phyloP scores from a whole-genome alignment of 2,329 filamentous ascomycete genomes.

The Fusarium sambucinum region DNA sequence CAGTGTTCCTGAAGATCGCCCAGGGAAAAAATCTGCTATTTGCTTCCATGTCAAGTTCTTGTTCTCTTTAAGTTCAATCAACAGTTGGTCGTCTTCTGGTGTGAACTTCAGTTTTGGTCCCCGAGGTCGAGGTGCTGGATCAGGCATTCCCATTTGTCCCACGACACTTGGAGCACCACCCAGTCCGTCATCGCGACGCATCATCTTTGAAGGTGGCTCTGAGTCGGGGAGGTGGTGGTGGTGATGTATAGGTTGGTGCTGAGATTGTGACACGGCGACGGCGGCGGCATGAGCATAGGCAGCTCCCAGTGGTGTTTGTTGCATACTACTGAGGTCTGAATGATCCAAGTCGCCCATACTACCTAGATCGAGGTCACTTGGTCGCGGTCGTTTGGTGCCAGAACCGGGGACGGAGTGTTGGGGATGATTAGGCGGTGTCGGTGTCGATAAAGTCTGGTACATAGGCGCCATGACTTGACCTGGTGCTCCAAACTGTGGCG shows the following conservation, averaged over 20 bases:
- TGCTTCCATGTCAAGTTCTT: constrained; percentile 97
- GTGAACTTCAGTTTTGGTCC: constrained; percentile 96
- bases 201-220: constrained; percentile 75
- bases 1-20: constrained; percentile 87
- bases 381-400: constrained; percentile 65
- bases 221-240: constrained; percentile 85
- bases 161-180: constrained; percentile 84
- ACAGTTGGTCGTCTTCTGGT: constrained; percentile 86
- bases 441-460: constrained; percentile 63
- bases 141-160: constrained; percentile 87
- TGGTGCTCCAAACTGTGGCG: constrained; percentile 64
- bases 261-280: constrained; percentile 46
- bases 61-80: constrained; percentile 93
- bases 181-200: constrained; percentile 68
- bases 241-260: constrained; percentile 74
- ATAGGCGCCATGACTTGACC: constrained; percentile 64
- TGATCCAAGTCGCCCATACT: constrained; percentile 67
- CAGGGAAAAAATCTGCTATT: constrained; percentile 96
- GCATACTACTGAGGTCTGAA: constrained; percentile 67
- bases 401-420: constrained; percentile 47
- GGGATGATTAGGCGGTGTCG: constrained; percentile 51
- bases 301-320: constrained; percentile 64
- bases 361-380: constrained; percentile 69
- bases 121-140: constrained; percentile 81
- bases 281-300: constrained; percentile 62